These are phyloP conservation scores for Bothriochloa decipiens DNA, from an alignment of 176 grass and related monocot species.

Conservation along the genomic window DNA sequence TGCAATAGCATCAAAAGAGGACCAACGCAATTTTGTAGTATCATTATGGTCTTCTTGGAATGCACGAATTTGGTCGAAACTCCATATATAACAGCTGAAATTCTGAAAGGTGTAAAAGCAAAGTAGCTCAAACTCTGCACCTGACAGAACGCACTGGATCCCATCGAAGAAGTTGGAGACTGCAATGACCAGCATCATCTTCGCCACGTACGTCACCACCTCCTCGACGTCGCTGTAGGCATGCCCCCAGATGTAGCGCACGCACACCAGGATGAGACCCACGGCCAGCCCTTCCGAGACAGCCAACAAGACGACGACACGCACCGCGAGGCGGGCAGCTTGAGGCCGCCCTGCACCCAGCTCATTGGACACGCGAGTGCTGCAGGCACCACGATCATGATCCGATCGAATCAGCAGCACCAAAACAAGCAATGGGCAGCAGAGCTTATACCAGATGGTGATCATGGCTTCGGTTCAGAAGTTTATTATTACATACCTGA, in stretches of 20 bases:
- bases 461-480: too few species aligned
- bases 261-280: conserved; percentile 48
- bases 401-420: neutral
- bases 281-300: conserved; percentile 44
- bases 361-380: conserved; percentile 34
- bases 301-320: conserved; percentile 52
- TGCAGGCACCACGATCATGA: neutral
- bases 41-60: too few species aligned
- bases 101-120: neutral
- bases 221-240: conserved; percentile 78
- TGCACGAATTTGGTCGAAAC: too few species aligned
- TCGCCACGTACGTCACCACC: conserved; percentile 56
- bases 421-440: neutral
- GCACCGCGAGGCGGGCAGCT: conserved; percentile 55
- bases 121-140: neutral
- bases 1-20: neutral
- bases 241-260: conserved; percentile 66
- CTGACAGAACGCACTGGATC: conserved; percentile 50
- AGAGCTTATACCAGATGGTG: too few species aligned
- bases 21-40: too few species aligned
- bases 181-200: conserved; percentile 68
- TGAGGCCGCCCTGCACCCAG: conserved; percentile 8
- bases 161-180: conserved; percentile 51
- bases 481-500: neutral
- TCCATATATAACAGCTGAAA: neutral